Evolutionary conservation across 805 yeast species (phyloP).

Genomic region (Kuraishia borneana): DNA sequence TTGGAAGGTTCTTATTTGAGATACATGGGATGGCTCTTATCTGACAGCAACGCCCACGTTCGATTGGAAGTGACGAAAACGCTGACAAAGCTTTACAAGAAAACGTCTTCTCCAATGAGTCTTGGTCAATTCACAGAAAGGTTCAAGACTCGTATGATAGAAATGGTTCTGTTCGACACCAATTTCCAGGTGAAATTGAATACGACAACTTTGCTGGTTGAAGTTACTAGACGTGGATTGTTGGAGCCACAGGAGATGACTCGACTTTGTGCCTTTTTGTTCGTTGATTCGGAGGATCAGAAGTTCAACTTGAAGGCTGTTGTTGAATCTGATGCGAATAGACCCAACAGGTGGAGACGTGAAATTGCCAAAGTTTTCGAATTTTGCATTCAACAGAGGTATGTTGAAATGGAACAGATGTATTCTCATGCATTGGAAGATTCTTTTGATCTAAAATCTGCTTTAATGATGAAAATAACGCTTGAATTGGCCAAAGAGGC

Average conservation of each 20-base stretch:
- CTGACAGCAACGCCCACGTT: constrained; percentile 55
- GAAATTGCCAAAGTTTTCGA: constrained; percentile 49
- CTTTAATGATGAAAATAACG: constrained; percentile 17
- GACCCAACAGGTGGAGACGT: constrained; percentile 17
- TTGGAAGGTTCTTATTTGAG: constrained; percentile 60
- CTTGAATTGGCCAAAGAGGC: constrained; percentile 19
- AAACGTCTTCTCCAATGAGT: constrained; percentile 39
- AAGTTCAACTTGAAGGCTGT: constrained; percentile 3
- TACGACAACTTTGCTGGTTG: constrained; percentile 41
- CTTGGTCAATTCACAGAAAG: constrained; percentile 72
- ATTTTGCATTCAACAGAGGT: constrained; percentile 27
- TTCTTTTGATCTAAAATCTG: constrained; percentile 15
- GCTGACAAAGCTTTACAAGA: constrained; percentile 35
- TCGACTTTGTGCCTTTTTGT: constrained; percentile 31
- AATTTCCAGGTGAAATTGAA: constrained; percentile 43
- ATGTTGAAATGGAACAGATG: constrained; percentile 24
- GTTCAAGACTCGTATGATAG: constrained; percentile 53
- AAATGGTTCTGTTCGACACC: constrained; percentile 46
- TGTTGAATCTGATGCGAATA: constrained; percentile 1
- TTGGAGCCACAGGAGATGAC: constrained; percentile 47
- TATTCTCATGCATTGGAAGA: constrained; percentile 19
- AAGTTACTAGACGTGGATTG: constrained; percentile 48
- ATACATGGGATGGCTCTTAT: constrained; percentile 75
- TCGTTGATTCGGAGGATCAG: constrained; percentile 17
- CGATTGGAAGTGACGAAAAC: constrained; percentile 53